Conservation (phyloP, 257 asterid genomes). For the Cynanchum wilfordii region DNA sequence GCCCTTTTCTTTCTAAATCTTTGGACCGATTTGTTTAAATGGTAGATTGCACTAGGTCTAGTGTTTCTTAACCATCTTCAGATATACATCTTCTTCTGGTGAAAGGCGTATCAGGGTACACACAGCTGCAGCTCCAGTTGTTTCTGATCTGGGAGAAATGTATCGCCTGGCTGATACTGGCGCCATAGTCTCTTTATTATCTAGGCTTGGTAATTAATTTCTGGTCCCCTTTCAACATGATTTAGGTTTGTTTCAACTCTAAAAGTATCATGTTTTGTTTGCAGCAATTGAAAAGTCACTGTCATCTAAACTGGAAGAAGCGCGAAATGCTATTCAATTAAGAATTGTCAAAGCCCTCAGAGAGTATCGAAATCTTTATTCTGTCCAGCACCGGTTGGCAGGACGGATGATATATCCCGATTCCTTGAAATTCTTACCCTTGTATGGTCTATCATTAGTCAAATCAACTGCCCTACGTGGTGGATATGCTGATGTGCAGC, state of each 20-base stretch:
- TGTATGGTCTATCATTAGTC: constrained; percentile 68
- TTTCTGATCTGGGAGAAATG: constrained; percentile 86
- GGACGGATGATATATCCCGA: constrained; percentile 96
- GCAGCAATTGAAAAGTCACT: constrained; percentile 93
- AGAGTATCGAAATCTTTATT: constrained; percentile 88
- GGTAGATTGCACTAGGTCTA: constrained; percentile 2
- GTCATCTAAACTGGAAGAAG: constrained; percentile 88
- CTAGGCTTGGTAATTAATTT: constrained; percentile 74
- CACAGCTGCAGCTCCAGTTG: constrained; percentile 97
- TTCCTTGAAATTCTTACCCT: constrained; percentile 65
- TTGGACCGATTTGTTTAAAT: not conserved
- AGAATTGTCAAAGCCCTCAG: constrained; percentile 84
- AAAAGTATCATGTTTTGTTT: constrained; percentile 21
- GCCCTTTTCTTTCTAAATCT: not conserved
- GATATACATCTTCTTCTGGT: constrained; percentile 96
- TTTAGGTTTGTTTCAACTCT: not conserved
- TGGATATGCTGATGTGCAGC: constrained; percentile 73
- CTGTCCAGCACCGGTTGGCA: constrained; percentile 82
- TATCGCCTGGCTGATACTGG: constrained; percentile 95
- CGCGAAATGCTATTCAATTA: constrained; percentile 62
- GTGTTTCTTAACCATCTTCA: constrained; percentile 50
- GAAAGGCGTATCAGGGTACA: constrained; percentile 98
- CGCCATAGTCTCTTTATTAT: constrained; percentile 68
- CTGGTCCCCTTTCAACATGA: not conserved
- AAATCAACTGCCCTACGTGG: constrained; percentile 86